These are phyloP conservation scores for Leccinum barrowsii DNA, from an alignment of 768 basidiomycete genomes.

Conservation along the genomic window DNA sequence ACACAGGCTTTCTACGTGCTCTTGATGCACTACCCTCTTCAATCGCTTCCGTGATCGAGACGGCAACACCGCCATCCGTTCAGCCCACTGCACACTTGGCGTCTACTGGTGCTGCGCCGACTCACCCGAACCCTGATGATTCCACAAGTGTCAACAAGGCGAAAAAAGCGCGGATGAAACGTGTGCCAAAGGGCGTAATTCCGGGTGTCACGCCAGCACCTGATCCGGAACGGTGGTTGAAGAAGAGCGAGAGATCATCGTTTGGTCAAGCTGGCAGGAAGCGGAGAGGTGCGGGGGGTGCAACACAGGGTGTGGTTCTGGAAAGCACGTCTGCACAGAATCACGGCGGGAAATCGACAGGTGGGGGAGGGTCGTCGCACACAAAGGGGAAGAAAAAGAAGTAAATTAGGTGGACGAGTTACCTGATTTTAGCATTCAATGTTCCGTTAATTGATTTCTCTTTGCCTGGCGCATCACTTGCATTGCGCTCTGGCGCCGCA, in stretches of 20 bases:
- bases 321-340: slow-evolving; percentile 21
- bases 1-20: slow-evolving; percentile 59
- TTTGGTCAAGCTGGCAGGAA: slow-evolving; percentile 49
- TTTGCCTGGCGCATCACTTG: slow-evolving; percentile 13
- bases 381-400: slow-evolving; percentile 69
- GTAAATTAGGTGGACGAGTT: slow-evolving; percentile 36
- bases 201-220: slow-evolving; percentile 79
- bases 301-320: slow-evolving; percentile 61
- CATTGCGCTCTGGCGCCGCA: slow-evolving; percentile 21
- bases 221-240: slow-evolving; percentile 85
- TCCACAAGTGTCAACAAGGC: slow-evolving; percentile 37
- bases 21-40: slow-evolving; percentile 58
- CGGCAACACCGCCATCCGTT: slow-evolving; percentile 54
- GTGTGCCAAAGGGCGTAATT: slow-evolving; percentile 71
- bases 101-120: slow-evolving; percentile 23
- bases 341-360: slow-evolving; percentile 33
- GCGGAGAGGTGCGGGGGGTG: slow-evolving; percentile 54
- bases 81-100: slow-evolving; percentile 29
- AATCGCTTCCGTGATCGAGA: slow-evolving; percentile 53
- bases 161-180: slow-evolving; percentile 56
- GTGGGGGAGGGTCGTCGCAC: slow-evolving; percentile 36
- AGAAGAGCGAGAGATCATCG: slow-evolving; percentile 75
- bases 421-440: slow-evolving; percentile 15
- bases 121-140: slow-evolving; percentile 30
- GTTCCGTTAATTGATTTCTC: slow-evolving; percentile 23